Evolutionary conservation across 768 basidiomycete genomes (phyloP), one percentile per base, ranked within the genome.

Genomic region (Rhodotorula kratochvilovae): DNA sequence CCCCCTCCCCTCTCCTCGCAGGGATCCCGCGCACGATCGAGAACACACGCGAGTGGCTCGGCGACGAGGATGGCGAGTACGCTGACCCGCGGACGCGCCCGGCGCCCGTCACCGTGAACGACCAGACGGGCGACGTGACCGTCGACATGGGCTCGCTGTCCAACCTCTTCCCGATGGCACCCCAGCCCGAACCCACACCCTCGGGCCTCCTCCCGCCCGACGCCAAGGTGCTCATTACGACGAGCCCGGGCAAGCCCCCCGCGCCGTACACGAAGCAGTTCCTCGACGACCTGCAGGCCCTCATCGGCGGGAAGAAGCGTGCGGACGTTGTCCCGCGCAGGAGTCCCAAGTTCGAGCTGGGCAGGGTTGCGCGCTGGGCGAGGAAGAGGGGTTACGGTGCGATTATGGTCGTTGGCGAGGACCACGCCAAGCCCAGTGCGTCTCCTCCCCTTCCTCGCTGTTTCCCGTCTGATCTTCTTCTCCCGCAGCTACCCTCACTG

Each of bases 291-390:
- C 66, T 76, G 51, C 78, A 63, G 67, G 68, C 80, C 64, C 69
- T 72, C 29, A 80, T 85, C 31, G 85, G 75, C 51, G 78, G 86
- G 55, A 75, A 61, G 68, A 75, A 54, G 29, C 87, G 89, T 76
- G 88, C 90, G 1, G 76, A 78, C 5, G 84, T 82, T 27, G 80
- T 88, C 2, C 91, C 92, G 10, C 90, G 91, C 5, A 95, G 90
- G 81, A 90, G 89, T 78, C 81, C 85, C 27, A 95, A 93, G 2
- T 95, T 92, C 74, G 88, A 90, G 43, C 93, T 99, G 79, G 92
- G 92, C 76, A 91, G 94, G 72, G 96, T 95, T 92, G 79, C 94
- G 42, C 86, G 89, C 6, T 99, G 96, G 96, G 92, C 92, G 31
- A 88, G 89, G 21, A 89, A 87, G 53, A 83, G 96, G 77, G 89